A percentile compares a stretch with the other conserved stretches of the same genome.
Conservation (phyloP, 805 yeast genomes). For the Nakazawaea ernobii region DNA sequence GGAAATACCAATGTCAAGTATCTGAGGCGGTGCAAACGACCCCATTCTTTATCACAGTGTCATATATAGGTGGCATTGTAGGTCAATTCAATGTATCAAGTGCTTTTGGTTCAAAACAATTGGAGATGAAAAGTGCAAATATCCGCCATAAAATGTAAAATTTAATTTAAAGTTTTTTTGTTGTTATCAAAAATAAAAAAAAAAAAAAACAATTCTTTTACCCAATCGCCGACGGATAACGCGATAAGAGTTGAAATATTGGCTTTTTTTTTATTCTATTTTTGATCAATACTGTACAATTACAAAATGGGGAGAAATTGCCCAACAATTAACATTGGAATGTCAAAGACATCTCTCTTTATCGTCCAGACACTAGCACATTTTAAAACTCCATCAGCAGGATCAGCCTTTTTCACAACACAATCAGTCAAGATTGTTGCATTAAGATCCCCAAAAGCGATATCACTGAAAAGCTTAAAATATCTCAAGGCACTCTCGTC, state of each 20-base stretch:
- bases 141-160: too few relatives aligned
- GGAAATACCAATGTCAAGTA: slow-evolving; percentile 7
- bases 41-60: slow-evolving; percentile 9
- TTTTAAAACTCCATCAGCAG: slow-evolving; percentile 27
- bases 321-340: slow-evolving; percentile 80
- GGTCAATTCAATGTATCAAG: neutral
- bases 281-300: neutral
- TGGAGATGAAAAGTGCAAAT: too few relatives aligned
- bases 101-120: too few relatives aligned
- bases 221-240: too few relatives aligned
- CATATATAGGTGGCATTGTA: neutral
- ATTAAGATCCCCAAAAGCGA: slow-evolving; percentile 64
- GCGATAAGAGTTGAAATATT: too few relatives aligned
- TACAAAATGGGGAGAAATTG: slow-evolving; percentile 64
- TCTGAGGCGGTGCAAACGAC: slow-evolving; percentile 10
- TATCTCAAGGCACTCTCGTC: slow-evolving; percentile 69
- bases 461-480: slow-evolving; percentile 62
- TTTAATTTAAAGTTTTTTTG: too few relatives aligned
- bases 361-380: slow-evolving; percentile 85
- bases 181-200: too few relatives aligned
- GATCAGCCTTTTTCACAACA: slow-evolving; percentile 33
- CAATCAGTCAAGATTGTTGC: slow-evolving; percentile 48
- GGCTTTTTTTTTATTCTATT: neutral
- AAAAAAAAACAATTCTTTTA: too few relatives aligned
- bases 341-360: slow-evolving; percentile 74